Base-by-base conservation (phyloP, 208 protist species). In the Leishmania guyanensis region DNA sequence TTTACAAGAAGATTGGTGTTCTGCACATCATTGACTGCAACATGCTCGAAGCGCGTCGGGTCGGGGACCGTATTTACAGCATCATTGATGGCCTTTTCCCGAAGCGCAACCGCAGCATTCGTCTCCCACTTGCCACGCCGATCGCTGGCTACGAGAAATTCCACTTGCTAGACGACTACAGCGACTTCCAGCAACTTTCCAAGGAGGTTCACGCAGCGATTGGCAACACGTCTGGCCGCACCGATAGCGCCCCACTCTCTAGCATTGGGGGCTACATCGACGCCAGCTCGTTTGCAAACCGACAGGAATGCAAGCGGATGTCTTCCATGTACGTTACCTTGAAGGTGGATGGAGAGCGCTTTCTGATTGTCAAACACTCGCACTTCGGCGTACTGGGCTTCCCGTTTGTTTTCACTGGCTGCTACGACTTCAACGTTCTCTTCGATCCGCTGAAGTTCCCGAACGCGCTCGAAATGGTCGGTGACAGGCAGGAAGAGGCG, bases 281-380 rank as follows among this genome's bases (percentile, higher is more conserved):
- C 78, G 80, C 76, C 39, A 86, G 51, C 16, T 94, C 84, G 58
- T 95, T 95, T 39, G 88, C 84, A 26, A 89, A 84, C 62, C 69
- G 78, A 17, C 78, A 85, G 5, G 85, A 84, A 56, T 80, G 78
- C 70, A 78, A 75, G 64, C 64, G 83, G 46, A 82, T 95, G 75
- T 79, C 78, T 0, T 81, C 86, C 39, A 89, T 93, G 78, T 86
- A 89, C 69, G 94, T 96, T 43, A 98, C 94, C 0, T 79, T 93
- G 4, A 98, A 98, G 78, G 89, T 90, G 22, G 94, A 98, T 81
- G 94, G 94, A 0, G 70, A 91, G 77, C 91, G 94, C 16, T 92
- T 92, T 58, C 77, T 98, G 10, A 71, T 98, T 16, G 91, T 95
- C 12, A 89, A 92, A 80, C 93, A 98, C 83, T 81, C 82, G 17